Evolutionary conservation across 2,329 filamentous ascomycete species (phyloP).

Genomic region (Aureobasidium subglaciale): DNA sequence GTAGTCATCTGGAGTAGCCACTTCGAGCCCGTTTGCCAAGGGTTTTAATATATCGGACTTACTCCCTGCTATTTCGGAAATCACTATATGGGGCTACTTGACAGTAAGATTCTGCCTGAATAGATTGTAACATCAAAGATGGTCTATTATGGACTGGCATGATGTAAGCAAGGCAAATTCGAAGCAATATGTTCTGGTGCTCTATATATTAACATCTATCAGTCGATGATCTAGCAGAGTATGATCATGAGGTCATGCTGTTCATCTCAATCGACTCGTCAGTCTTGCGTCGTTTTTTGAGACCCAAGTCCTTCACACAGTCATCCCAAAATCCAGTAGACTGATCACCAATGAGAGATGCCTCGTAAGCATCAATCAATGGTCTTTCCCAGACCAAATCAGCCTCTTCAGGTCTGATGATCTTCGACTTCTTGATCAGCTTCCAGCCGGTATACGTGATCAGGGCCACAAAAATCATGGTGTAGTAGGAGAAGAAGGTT

Average conservation of each 20-base stretch:
- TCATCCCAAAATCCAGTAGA: conserved; percentile 13
- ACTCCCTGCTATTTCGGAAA: no score
- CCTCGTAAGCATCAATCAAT: conserved; percentile 52
- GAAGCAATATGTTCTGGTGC: no score
- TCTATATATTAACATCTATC: no score
- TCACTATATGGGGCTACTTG: no score
- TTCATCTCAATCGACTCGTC: background rate
- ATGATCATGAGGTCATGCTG: background rate
- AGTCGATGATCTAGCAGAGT: no score
- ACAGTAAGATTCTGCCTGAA: no score
- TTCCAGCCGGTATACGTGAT: conserved; percentile 57
- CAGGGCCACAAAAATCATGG: conserved; percentile 40
- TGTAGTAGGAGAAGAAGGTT: conserved; percentile 46
- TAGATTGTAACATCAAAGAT: no score
- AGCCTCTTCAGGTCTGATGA: conserved; percentile 47
- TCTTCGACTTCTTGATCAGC: conserved; percentile 51
- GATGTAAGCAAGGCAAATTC: no score
- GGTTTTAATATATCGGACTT: no score
- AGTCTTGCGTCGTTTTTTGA: background rate
- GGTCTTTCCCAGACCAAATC: conserved; percentile 59
- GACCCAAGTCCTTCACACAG: background rate
- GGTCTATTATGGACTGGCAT: no score
- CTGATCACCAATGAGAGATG: conserved; percentile 33
- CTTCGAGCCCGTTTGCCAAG: no score
- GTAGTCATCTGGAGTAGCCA: no score